Base-by-base conservation (phyloP, 305 asterid genomes). In the Solanum aculeatissimum region DNA sequence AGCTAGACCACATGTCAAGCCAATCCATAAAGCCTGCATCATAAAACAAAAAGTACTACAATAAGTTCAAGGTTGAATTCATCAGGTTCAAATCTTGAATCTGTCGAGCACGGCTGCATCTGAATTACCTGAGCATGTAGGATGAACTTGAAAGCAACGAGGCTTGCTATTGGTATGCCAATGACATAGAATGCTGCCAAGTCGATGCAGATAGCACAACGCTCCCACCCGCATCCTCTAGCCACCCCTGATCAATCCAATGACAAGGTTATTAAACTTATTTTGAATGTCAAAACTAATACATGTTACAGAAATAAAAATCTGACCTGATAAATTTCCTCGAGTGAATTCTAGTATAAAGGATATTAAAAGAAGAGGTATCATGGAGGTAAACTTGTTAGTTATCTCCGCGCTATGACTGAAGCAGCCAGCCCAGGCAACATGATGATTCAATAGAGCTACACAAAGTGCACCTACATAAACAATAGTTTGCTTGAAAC, bases 171-270 rank as follows among this genome's bases (percentile, higher is more conserved):
- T 29, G 92, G 90, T 91, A 92, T 91, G 75, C 95, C 91, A 11
- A 92, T 86, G 80, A 83, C 81, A 83, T 89, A 89, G 83, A 68
- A 91, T 6, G 91, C 74, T 80, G 90, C 92, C 88, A 92, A 77
- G 82, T 91, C 87, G 38, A 92, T 87, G 63, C 72, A 87, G 71
- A 87, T 88, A 3, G 84, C 93, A 86, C 58, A 70, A 84, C 85
- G 92, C 89, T 90, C 92, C 91, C 89, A 88, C 10, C 94, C 95
- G 27, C 90, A 91, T 16, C 92, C 93, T 81, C 95, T 87, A 0
- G 91, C 90, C 63, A 91, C 97, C 75, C 95, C 95, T 94, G 81
- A 15, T 75, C 19, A 45, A 38, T 19, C 53, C 3, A 32, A 29
- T 4, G 19, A 1, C 43, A 7, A 0, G 0, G 15, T 54, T 72